phyloP scores from a whole-genome alignment of 257 asterid genomes.

The Solanum pennellii region DNA sequence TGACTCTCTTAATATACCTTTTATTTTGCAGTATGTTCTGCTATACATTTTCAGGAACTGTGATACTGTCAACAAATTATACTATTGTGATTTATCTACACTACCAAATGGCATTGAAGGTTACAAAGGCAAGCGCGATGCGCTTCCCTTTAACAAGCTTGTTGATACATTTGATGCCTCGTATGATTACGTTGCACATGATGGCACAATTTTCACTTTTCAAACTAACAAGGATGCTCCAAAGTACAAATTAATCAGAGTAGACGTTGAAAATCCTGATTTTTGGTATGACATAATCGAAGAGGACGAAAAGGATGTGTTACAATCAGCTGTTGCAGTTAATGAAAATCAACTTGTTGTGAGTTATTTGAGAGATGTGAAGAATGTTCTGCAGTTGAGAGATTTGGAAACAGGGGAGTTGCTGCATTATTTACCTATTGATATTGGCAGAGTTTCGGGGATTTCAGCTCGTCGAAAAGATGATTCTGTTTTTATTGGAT shows the following conservation, averaged over 20 bases:
- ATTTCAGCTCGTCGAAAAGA: conserved; percentile 68
- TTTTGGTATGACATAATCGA: conserved; percentile 66
- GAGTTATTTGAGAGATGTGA: conserved; percentile 74
- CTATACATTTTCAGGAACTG: conserved; percentile 50
- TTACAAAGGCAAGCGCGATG: conserved; percentile 33
- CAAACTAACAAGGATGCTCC: conserved; percentile 87
- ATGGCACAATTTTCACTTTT: conserved; percentile 66
- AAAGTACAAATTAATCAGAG: conserved; percentile 70
- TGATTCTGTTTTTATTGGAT: conserved; percentile 44
- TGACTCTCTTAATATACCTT: not conserved
- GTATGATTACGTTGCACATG: conserved; percentile 62
- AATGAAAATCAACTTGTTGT: conserved; percentile 53
- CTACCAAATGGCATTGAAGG: conserved; percentile 63
- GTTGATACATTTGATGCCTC: conserved; percentile 72
- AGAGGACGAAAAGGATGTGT: conserved; percentile 75
- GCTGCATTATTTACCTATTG: conserved; percentile 61
- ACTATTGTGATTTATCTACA: conserved; percentile 61
- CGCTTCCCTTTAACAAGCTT: conserved; percentile 82
- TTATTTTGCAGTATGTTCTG: conserved; percentile 65
- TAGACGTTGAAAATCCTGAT: conserved; percentile 49
- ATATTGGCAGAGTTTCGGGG: conserved; percentile 67
- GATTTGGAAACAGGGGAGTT: conserved; percentile 67
- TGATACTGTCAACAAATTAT: conserved; percentile 81
- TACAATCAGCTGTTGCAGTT: conserved; percentile 77
- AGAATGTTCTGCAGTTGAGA: conserved; percentile 74